Evolutionary conservation across 139 green algal genomes (phyloP).

Genomic region (Closterium sp.): DNA sequence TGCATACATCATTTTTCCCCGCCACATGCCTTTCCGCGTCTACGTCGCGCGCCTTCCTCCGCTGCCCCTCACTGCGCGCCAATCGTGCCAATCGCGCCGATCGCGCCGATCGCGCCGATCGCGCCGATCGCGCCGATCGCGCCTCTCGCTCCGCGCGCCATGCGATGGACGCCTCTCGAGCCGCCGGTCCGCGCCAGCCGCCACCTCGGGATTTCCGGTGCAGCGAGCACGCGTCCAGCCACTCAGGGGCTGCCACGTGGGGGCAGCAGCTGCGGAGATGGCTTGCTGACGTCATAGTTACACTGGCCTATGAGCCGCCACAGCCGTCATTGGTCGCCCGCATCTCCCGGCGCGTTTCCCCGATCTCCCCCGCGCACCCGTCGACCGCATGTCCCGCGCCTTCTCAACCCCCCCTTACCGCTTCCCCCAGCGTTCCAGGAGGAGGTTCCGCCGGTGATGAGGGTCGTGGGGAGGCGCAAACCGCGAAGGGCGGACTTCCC

Average conservation of each 20-base stretch:
- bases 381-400: too few species aligned
- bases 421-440: background rate
- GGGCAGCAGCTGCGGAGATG: background rate
- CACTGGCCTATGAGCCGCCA: background rate
- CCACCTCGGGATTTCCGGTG: background rate
- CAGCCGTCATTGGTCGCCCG: background rate
- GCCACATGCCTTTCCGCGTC: background rate
- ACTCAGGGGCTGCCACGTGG: background rate
- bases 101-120: too few species aligned
- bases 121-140: too few species aligned
- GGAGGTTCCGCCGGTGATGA: background rate
- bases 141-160: background rate
- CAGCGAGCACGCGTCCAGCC: background rate
- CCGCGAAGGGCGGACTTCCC: background rate
- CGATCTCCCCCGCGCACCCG: background rate
- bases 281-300: background rate
- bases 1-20: background rate
- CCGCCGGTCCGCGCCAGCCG: background rate
- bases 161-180: background rate
- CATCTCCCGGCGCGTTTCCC: background rate
- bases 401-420: background rate
- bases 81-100: too few species aligned
- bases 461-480: background rate
- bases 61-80: background rate
- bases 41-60: background rate